phyloP scores from a whole-genome alignment of 2,329 filamentous ascomycete species.

The Xylaria sp. region DNA sequence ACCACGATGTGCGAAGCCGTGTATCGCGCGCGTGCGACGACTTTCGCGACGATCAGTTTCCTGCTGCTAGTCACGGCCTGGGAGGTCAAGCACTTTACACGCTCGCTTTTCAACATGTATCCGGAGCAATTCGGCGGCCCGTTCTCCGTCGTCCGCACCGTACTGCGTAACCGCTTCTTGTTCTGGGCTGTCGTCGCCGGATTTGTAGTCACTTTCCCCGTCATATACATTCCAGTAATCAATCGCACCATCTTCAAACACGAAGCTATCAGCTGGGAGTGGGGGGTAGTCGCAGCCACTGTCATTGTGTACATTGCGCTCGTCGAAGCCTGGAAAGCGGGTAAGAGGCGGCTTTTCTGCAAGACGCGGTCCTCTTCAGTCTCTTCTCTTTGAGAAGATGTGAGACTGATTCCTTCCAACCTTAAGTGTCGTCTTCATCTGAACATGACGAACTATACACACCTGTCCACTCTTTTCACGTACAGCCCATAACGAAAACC shows the following conservation, averaged over 20 bases:
- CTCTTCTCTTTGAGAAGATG: background rate
- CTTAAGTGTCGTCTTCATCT: constrained; percentile 8
- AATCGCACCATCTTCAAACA: constrained; percentile 77
- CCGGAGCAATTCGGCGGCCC: constrained; percentile 58
- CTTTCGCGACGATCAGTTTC: constrained; percentile 76
- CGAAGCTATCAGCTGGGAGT: constrained; percentile 75
- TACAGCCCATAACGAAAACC: no score
- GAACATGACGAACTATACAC: constrained; percentile 13
- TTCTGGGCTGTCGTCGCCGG: constrained; percentile 72
- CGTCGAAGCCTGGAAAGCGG: constrained; percentile 76
- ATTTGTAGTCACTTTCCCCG: constrained; percentile 69
- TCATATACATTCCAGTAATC: constrained; percentile 75
- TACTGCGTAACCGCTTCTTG: constrained; percentile 75
- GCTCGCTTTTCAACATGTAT: constrained; percentile 76
- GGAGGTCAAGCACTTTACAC: constrained; percentile 78
- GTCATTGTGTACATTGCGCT: constrained; percentile 70
- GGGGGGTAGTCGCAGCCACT: constrained; percentile 72
- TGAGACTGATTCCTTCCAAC: background rate
- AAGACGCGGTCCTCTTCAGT: background rate
- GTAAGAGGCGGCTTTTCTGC: constrained; percentile 62
- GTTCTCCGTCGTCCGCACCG: constrained; percentile 65
- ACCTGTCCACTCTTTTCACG: constrained; percentile 4
- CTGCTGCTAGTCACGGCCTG: constrained; percentile 75
- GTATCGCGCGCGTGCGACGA: constrained; percentile 74
- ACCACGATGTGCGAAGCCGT: constrained; percentile 64